These are phyloP conservation scores for Martensiomyces pterosporus DNA, from an alignment of 192 early-diverging fungal genomes.

Conservation along the genomic window DNA sequence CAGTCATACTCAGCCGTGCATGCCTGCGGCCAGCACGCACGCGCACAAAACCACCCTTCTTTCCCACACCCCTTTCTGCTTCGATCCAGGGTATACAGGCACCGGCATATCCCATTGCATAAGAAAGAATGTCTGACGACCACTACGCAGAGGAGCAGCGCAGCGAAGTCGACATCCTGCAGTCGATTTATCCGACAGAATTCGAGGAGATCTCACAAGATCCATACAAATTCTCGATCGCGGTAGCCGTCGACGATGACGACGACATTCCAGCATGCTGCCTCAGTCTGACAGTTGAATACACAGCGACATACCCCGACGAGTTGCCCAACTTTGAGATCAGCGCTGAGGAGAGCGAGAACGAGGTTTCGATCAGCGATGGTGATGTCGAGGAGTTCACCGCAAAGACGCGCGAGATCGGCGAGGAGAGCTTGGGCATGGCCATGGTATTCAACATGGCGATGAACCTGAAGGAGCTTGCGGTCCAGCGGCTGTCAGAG, in stretches of 20 bases:
- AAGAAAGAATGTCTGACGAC: slow-evolving; percentile 25
- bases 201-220: slow-evolving; percentile 54
- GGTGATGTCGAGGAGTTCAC: slow-evolving; percentile 34
- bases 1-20: too few relatives aligned
- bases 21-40: too few relatives aligned
- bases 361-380: slow-evolving; percentile 46
- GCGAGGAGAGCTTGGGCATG: slow-evolving; percentile 81
- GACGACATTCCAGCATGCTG: slow-evolving; percentile 55
- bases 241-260: slow-evolving; percentile 58
- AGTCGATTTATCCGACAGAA: slow-evolving; percentile 79
- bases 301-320: slow-evolving; percentile 72
- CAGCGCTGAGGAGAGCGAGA: slow-evolving; percentile 37
- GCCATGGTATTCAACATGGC: slow-evolving; percentile 88
- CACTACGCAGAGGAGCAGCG: slow-evolving; percentile 77
- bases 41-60: too few relatives aligned
- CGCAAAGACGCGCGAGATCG: slow-evolving; percentile 19
- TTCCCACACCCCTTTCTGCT: too few relatives aligned
- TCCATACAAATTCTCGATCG: slow-evolving; percentile 57
- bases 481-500: slow-evolving; percentile 58
- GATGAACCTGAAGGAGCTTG: slow-evolving; percentile 65
- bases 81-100: too few relatives aligned
- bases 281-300: slow-evolving; percentile 56
- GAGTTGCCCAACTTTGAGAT: slow-evolving; percentile 63
- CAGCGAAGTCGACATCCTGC: slow-evolving; percentile 74
- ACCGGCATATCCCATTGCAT: too few relatives aligned